Evolutionary conservation across 2,329 filamentous ascomycete genomes (phyloP).

Genomic region (Immersiporthe knoxdaviesiana): DNA sequence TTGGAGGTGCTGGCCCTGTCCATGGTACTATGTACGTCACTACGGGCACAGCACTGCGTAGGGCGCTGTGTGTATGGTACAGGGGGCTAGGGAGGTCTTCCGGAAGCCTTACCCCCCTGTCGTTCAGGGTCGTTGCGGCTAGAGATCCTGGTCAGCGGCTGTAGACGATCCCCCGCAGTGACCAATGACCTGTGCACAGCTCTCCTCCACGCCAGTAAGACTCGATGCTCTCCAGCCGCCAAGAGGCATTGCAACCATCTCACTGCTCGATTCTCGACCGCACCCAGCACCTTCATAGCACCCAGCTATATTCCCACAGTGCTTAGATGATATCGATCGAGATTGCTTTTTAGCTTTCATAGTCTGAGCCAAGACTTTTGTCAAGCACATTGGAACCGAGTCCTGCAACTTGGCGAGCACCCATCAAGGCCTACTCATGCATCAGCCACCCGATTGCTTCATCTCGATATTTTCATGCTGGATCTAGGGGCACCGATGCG

Average conservation of each 20-base stretch:
- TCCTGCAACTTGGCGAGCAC: neutral
- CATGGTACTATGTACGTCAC: neutral
- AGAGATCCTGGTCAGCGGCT: neutral
- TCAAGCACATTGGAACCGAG: neutral
- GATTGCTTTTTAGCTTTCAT: neutral
- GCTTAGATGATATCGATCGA: neutral
- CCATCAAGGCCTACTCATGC: neutral
- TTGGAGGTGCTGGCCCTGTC: neutral
- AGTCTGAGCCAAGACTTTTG: neutral
- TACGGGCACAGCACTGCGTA: neutral
- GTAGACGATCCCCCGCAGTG: neutral
- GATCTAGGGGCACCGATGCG: neutral
- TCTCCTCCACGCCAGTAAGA: no score
- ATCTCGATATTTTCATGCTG: neutral
- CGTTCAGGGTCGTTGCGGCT: neutral
- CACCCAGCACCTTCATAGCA: neutral
- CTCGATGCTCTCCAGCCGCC: neutral
- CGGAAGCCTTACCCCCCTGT: neutral
- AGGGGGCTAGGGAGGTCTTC: neutral
- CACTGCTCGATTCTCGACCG: neutral
- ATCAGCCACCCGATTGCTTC: neutral
- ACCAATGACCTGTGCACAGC: constrained; percentile 3
- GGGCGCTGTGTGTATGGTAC: no score
- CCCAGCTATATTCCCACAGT: neutral
- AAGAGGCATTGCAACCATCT: neutral